Conservation (phyloP, 2,329 filamentous ascomycete genomes). For the Pseudogymnoascus sp. region DNA sequence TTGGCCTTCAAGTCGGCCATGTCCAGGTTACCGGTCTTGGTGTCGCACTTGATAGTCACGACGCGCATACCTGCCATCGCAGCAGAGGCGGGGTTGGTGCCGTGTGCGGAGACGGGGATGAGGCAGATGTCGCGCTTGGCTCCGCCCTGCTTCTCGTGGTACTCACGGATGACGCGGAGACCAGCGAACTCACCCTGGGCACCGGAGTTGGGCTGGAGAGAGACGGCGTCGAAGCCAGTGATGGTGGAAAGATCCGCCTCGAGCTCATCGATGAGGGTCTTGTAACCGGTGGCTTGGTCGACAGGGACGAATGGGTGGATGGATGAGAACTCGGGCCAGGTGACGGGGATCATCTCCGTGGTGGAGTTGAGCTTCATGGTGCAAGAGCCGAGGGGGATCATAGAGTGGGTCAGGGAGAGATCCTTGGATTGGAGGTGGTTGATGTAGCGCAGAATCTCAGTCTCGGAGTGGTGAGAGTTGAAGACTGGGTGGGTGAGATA, state of each 20-base stretch:
- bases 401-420: constrained; percentile 86
- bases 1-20: constrained; percentile 78
- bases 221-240: constrained; percentile 84
- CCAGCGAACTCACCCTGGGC: constrained; percentile 94
- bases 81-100: constrained; percentile 90
- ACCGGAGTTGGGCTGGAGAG: constrained; percentile 89
- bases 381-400: constrained; percentile 95
- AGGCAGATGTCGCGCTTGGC: constrained; percentile 77
- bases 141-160: constrained; percentile 61
- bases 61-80: constrained; percentile 96
- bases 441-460: constrained; percentile 88
- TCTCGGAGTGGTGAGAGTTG: constrained; percentile 92
- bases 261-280: constrained; percentile 61
- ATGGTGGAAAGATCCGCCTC: constrained; percentile 69
- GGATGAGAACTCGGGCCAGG: constrained; percentile 65
- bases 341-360: constrained; percentile 83
- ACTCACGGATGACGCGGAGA: constrained; percentile 79
- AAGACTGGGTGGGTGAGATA: constrained; percentile 89
- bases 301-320: constrained; percentile 73
- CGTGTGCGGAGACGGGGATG: constrained; percentile 90
- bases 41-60: constrained; percentile 84
- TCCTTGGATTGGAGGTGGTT: constrained; percentile 91
- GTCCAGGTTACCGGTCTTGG: constrained; percentile 80
- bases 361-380: constrained; percentile 98
- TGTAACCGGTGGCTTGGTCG: constrained; percentile 59